Percentiles rank a stretch among this genome's conserved stretches.
phyloP scores from a whole-genome alignment of 2,329 filamentous ascomycete species.

The Nemania sp. region DNA sequence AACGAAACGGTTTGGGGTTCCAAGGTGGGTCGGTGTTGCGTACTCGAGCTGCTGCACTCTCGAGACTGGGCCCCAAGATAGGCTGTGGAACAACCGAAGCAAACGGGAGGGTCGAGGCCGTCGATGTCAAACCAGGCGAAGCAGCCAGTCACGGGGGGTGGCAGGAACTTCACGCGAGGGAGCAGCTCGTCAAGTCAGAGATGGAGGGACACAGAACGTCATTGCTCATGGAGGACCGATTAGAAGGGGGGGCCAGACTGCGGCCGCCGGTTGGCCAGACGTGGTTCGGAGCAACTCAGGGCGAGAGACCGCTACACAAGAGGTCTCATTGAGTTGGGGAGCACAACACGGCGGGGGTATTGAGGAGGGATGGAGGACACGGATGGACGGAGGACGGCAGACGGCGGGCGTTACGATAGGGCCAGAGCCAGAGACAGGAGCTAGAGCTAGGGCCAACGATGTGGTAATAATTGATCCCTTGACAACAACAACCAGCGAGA shows the following conservation, averaged over 20 bases:
- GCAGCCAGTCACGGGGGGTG: not conserved
- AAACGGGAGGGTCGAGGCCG: conserved; percentile 5
- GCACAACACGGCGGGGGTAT: conserved; percentile 10
- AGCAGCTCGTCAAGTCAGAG: conserved; percentile 19
- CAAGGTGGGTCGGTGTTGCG: not conserved
- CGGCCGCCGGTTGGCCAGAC: conserved; percentile 8
- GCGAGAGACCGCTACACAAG: conserved; percentile 15
- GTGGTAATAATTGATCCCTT: no score
- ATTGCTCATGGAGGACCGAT: conserved; percentile 14
- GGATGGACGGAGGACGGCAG: not conserved
- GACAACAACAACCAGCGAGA: no score
- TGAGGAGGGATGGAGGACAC: not conserved
- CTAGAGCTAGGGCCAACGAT: no score
- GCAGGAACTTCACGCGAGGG: conserved; percentile 11
- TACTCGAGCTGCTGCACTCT: not conserved
- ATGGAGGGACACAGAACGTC: conserved; percentile 16
- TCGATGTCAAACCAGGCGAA: conserved; percentile 19
- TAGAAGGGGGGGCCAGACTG: conserved; percentile 1
- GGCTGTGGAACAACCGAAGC: conserved; percentile 13
- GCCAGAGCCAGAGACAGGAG: no score
- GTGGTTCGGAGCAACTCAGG: conserved; percentile 13
- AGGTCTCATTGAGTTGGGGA: conserved; percentile 15
- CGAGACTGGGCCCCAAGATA: conserved; percentile 1
- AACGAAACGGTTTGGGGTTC: not conserved
- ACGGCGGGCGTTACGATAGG: conserved; percentile 8